These are phyloP conservation scores for Blastobotrys proliferans DNA, from an alignment of 1,139 yeast genomes.

Conservation along the genomic window DNA sequence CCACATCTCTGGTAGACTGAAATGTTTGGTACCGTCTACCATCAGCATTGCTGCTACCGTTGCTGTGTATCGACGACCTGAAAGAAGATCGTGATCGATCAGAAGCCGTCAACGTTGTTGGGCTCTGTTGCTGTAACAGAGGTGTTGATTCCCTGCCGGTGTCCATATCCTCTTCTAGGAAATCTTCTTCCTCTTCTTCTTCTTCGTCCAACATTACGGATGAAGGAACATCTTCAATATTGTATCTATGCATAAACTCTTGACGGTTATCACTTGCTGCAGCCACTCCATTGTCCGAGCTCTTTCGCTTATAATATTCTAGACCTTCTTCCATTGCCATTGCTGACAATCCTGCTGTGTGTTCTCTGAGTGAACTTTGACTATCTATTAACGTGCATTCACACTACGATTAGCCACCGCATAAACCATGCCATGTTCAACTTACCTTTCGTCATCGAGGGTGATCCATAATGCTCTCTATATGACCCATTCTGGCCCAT, in stretches of 20 bases:
- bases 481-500: conserved; percentile 4
- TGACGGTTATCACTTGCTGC: not conserved
- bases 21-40: not conserved
- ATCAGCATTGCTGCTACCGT: no score
- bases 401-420: no score
- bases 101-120: no score
- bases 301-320: conserved; percentile 10
- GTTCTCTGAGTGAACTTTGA: conserved; percentile 49
- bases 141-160: no score
- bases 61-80: no score
- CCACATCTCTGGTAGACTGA: conserved; percentile 5
- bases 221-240: not conserved
- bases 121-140: no score
- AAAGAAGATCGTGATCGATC: no score
- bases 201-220: no score
- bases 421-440: no score
- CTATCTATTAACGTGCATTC: no score
- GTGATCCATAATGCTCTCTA: conserved; percentile 6
- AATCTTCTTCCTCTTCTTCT: conserved; percentile 12
- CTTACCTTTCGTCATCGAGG: conserved; percentile 5
- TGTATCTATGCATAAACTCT: not conserved
- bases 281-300: no score
- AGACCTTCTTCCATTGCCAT: conserved; percentile 49
- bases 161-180: not conserved
- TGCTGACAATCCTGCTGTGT: conserved; percentile 58